phyloP scores from a whole-genome alignment of 495 filamentous ascomycete genomes.

The Pyronema domesticum region DNA sequence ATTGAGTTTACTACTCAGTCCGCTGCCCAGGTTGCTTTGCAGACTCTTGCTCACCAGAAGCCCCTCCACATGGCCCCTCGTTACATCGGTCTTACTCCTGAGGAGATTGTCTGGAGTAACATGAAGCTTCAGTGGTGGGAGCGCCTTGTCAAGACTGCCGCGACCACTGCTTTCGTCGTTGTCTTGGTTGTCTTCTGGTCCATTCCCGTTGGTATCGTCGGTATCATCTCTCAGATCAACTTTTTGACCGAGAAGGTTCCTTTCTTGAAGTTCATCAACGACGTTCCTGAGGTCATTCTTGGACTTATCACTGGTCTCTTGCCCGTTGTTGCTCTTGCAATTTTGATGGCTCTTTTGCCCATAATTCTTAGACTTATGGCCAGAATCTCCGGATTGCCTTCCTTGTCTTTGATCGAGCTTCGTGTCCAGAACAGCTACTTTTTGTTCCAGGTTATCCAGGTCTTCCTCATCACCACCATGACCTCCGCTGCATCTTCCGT shows the following conservation, averaged over 20 bases:
- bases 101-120: conserved; percentile 78
- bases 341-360: conserved; percentile 81
- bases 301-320: conserved; percentile 77
- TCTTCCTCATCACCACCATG: conserved; percentile 77
- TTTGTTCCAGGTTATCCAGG: conserved; percentile 83
- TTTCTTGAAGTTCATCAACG: conserved; percentile 55
- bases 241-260: conserved; percentile 41
- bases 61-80: conserved; percentile 85
- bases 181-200: conserved; percentile 90
- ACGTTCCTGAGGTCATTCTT: conserved; percentile 50
- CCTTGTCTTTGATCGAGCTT: conserved; percentile 60
- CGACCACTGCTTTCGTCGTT: conserved; percentile 49
- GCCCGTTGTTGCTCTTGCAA: conserved; percentile 57
- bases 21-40: conserved; percentile 72
- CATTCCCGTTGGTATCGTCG: conserved; percentile 76
- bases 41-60: conserved; percentile 74
- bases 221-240: conserved; percentile 69
- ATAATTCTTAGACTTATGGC: conserved; percentile 64
- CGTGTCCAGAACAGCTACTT: conserved; percentile 87
- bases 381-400: conserved; percentile 61
- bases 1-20: conserved; percentile 69
- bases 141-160: conserved; percentile 50
- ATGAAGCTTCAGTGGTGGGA: conserved; percentile 82
- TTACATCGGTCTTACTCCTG: conserved; percentile 68
- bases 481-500: conserved; percentile 54